phyloP scores from a whole-genome alignment of 106 monocot species.

The Iris macrosiphon region DNA sequence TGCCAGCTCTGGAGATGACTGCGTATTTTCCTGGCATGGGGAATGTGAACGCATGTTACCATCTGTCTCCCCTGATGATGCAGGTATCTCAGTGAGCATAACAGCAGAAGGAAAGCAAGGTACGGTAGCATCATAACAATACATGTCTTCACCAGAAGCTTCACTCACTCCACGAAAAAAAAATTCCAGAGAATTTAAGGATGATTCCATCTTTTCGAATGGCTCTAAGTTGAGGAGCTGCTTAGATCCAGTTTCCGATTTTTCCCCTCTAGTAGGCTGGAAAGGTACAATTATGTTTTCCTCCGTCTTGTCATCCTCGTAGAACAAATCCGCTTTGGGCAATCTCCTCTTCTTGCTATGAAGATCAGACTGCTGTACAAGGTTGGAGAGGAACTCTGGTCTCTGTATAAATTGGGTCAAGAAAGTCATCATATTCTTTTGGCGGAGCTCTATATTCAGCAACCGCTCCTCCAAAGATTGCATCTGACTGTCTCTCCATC shows the following conservation, averaged over 20 bases:
- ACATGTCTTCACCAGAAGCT: constrained; percentile 47
- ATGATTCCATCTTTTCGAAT: constrained; percentile 71
- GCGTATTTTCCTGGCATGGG: constrained; percentile 17
- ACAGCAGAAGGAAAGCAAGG: constrained; percentile 27
- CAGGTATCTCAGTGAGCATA: constrained; percentile 37
- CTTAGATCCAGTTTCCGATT: constrained; percentile 3
- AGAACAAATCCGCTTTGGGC: constrained; percentile 19
- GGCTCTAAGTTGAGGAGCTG: constrained; percentile 38
- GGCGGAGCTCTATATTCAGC: constrained; percentile 30
- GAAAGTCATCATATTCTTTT: constrained; percentile 31
- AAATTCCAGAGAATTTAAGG: constrained; percentile 59
- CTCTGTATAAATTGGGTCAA: constrained; percentile 27
- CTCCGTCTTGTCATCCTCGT: constrained; percentile 20
- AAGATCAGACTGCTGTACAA: constrained; percentile 34
- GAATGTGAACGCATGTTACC: constrained; percentile 19
- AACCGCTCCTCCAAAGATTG: constrained; percentile 51
- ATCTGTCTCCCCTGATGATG: constrained; percentile 37
- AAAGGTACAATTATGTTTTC: constrained; percentile 19
- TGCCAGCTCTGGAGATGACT: constrained; percentile 27
- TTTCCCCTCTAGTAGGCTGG: constrained; percentile 2
- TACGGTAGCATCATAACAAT: constrained; percentile 17
- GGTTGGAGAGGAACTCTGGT: constrained; percentile 37
- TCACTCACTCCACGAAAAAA: constrained; percentile 47
- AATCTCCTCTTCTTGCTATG: constrained; percentile 57
- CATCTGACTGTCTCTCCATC: constrained; percentile 44